Percentiles rank a stretch among this genome's conserved stretches.
Evolutionary conservation across 768 basidiomycete genomes (phyloP).

Genomic region (Royoungia palumana): DNA sequence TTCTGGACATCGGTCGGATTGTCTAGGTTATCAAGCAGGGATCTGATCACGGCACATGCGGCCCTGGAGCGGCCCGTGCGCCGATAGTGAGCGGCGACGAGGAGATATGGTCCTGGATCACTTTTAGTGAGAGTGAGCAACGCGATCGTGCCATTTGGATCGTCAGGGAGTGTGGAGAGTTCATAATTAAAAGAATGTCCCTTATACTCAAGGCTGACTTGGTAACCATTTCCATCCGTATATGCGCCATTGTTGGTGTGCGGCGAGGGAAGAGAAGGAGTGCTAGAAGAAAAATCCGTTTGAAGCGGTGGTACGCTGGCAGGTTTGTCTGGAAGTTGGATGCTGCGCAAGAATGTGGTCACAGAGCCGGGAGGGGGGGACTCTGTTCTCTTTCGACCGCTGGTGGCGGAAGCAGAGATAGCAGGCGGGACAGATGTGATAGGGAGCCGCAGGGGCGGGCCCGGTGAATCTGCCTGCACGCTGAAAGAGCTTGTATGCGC

Average conservation of each 20-base stretch:
- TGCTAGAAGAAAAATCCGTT: slow-evolving; percentile 4
- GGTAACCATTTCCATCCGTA: slow-evolving; percentile 8
- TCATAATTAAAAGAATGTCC: slow-evolving; percentile 29
- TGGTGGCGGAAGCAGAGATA: background rate
- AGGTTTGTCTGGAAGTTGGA: slow-evolving; percentile 20
- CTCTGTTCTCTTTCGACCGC: slow-evolving; percentile 1
- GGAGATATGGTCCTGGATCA: slow-evolving; percentile 31
- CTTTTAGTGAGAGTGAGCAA: slow-evolving; percentile 27
- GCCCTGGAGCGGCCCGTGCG: slow-evolving; percentile 32
- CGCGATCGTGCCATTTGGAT: slow-evolving; percentile 26
- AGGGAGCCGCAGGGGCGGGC: slow-evolving; percentile 15
- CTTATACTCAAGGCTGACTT: slow-evolving; percentile 25
- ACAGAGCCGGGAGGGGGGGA: slow-evolving; percentile 16
- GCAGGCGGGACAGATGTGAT: slow-evolving; percentile 5
- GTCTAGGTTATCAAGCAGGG: slow-evolving; percentile 19
- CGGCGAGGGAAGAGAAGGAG: slow-evolving; percentile 11
- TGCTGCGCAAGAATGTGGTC: slow-evolving; percentile 25
- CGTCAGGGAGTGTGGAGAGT: slow-evolving; percentile 28
- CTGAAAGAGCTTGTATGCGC: slow-evolving; percentile 5
- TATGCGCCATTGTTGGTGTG: background rate
- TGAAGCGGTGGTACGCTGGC: slow-evolving; percentile 11
- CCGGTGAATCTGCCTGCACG: slow-evolving; percentile 9
- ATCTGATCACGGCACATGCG: slow-evolving; percentile 27
- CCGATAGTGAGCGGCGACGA: slow-evolving; percentile 32
- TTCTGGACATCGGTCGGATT: slow-evolving; percentile 11